Conservation (phyloP, 805 yeast species). For the Barnettozyma californica region DNA sequence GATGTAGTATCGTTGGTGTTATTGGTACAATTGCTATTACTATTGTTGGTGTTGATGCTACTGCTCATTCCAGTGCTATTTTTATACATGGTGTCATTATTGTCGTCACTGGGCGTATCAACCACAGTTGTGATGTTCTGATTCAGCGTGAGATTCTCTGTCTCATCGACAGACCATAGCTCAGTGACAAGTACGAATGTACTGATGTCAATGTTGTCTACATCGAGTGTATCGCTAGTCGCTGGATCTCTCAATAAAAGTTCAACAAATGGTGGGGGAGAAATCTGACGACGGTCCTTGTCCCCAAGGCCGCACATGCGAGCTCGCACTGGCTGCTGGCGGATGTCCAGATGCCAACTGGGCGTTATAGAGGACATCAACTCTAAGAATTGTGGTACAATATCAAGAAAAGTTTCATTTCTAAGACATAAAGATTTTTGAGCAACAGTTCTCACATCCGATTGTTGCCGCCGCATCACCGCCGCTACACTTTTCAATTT, state of each 20-base stretch:
- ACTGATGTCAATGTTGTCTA: slow-evolving; percentile 28
- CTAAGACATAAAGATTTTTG: neutral
- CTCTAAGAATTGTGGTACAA: too few species aligned
- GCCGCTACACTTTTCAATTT: too few species aligned
- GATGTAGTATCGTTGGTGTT: neutral
- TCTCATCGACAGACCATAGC: slow-evolving; percentile 34
- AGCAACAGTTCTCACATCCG: too few species aligned
- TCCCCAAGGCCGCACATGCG: slow-evolving; percentile 45
- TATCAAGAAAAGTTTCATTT: too few species aligned
- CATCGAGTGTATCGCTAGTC: slow-evolving; percentile 24
- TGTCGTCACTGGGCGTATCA: neutral
- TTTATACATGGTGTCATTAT: neutral
- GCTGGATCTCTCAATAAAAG: slow-evolving; percentile 16
- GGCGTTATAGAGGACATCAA: neutral
- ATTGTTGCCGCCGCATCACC: too few species aligned
- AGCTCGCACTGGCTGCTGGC: slow-evolving; percentile 39
- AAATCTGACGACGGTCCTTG: slow-evolving; percentile 30
- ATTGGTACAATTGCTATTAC: neutral
- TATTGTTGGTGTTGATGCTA: neutral
- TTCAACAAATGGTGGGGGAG: slow-evolving; percentile 30
- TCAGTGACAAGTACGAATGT: slow-evolving; percentile 34
- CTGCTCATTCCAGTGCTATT: neutral
- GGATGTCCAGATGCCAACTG: slow-evolving; percentile 18
- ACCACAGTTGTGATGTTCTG: slow-evolving; percentile 11
- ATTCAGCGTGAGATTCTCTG: slow-evolving; percentile 16